Evolutionary conservation across 2,329 filamentous ascomycete species (phyloP), one percentile per base, ranked within the genome.

Genomic region (Xylariaceae sp.): DNA sequence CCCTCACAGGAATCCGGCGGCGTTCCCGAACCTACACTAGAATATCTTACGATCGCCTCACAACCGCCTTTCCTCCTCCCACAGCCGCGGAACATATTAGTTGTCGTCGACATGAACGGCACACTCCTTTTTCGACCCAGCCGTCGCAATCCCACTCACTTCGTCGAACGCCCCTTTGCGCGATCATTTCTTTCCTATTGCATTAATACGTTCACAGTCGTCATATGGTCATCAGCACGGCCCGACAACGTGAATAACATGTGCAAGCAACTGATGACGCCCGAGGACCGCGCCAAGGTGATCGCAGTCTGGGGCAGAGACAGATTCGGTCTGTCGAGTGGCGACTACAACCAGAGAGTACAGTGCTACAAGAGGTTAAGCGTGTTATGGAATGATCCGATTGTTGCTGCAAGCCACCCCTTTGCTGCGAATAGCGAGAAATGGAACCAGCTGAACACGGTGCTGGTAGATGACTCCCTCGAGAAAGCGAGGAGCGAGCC

Each of bases 51-150:
- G 3, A 79, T 81, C 49, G 79, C 89, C 2, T 70, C 75, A 4
- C 64, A 75, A 12, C 66, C 75, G 0, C 79, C 85, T 0, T 66
- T 71, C 24, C 63, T 64, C 14, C 73, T 83, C 3, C 34, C 73
- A 0, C 47, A 72, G 1, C 82, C 87, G 1, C 84, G 85, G 36
- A 83, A 82, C 14, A 82, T 96, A 29, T 85, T 99, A 19, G 80
- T 99, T 47, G 84, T 98, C 43, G 84, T 98, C 60, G 95, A 99
- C 75, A 84, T 99, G 33, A 99, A 98, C 73, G 95, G 95, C 61
- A 97, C 94, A 0, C 81, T 99, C 1, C 82, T 98, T 31, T 82
- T 84, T 75, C 89, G 95, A 4, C 87, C 86, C 7, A 79, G 78
- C 49, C 78, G 78, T 41, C 71, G 71, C 23, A 68, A 75, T 1